Conservation (phyloP, 495 filamentous ascomycete species). For the Aspergillus haitiensis region DNA sequence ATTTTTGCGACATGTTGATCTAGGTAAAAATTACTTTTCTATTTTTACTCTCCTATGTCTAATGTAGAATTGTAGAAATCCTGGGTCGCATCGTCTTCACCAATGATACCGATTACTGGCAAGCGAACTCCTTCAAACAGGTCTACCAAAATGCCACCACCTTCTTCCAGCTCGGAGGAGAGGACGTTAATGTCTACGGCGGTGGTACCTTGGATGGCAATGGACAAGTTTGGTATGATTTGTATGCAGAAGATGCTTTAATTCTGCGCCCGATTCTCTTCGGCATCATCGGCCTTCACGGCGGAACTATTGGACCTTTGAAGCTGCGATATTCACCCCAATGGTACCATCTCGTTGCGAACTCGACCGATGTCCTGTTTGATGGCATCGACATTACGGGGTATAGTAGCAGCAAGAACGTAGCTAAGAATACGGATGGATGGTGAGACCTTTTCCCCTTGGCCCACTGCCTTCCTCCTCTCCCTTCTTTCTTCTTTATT, state of each 20-base stretch:
- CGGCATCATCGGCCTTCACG: conserved; percentile 61
- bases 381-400: conserved; percentile 64
- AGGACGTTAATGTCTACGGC: conserved; percentile 68
- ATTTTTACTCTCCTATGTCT: neutral
- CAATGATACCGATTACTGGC: conserved; percentile 68
- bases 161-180: conserved; percentile 69
- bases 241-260: conserved; percentile 53
- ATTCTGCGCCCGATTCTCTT: conserved; percentile 62
- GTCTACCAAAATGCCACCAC: conserved; percentile 65
- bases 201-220: conserved; percentile 64
- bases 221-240: conserved; percentile 71
- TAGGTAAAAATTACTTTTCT: conserved; percentile 33
- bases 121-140: conserved; percentile 58
- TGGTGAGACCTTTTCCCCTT: conserved; percentile 41
- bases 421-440: conserved; percentile 68
- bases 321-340: conserved; percentile 64
- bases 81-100: conserved; percentile 59
- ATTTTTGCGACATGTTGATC: conserved; percentile 62
- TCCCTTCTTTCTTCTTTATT: neutral
- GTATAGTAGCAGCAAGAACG: conserved; percentile 49
- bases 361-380: conserved; percentile 65
- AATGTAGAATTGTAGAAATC: conserved; percentile 40
- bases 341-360: conserved; percentile 68
- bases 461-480: neutral
- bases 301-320: conserved; percentile 60